Evolutionary conservation across 768 basidiomycete genomes (phyloP).

Genomic region (Dioszegia aurantiaca): DNA sequence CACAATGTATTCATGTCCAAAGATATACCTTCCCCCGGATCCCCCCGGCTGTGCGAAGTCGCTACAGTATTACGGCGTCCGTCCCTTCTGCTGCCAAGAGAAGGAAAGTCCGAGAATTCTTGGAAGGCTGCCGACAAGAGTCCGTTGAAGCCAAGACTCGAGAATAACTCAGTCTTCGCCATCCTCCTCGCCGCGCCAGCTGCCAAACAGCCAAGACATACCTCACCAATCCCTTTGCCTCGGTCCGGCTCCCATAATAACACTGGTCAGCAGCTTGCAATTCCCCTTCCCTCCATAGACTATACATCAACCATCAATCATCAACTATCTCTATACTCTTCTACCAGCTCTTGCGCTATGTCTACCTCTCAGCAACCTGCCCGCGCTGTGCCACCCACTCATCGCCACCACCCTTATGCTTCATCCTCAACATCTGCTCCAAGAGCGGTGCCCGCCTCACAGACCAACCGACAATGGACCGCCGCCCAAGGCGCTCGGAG

Average conservation of each 20-base stretch:
- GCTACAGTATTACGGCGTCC: too few species aligned
- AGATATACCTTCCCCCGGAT: too few species aligned
- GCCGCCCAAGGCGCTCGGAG: neutral
- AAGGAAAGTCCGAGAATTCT: neutral
- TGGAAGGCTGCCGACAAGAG: neutral
- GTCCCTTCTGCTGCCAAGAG: too few species aligned
- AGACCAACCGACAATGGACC: constrained; percentile 9
- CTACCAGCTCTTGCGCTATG: constrained; percentile 5
- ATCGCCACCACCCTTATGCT: constrained; percentile 41
- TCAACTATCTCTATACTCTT: neutral
- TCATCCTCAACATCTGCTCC: constrained; percentile 5
- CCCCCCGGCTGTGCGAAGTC: too few species aligned
- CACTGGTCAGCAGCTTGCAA: neutral
- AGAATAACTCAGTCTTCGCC: constrained; percentile 2
- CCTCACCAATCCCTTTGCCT: neutral
- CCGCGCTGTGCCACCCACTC: constrained; percentile 14
- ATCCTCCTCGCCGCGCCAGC: neutral
- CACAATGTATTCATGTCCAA: too few species aligned
- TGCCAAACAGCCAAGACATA: neutral
- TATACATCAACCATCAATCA: constrained; percentile 7
- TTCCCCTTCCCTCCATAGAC: neutral
- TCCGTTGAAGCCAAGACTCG: neutral
- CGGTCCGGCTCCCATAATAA: neutral
- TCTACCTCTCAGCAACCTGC: constrained; percentile 5
- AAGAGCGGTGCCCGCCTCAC: neutral